Evolutionary conservation across 139 green algal genomes (phyloP).

Genomic region (Chlorokybus atmophyticus): DNA sequence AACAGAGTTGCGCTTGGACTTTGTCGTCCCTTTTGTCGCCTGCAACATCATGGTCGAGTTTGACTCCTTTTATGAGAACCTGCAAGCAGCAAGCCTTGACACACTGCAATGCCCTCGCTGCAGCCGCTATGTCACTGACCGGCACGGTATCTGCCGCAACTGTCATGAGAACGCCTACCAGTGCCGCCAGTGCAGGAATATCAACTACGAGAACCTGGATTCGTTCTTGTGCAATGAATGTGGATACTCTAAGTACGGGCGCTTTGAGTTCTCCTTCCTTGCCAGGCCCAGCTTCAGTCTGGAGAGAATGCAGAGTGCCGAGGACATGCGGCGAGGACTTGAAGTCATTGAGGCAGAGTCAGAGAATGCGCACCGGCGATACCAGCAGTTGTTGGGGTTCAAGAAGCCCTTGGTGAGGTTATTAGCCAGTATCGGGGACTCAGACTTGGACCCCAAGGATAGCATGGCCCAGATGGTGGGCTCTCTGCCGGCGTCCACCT

Average conservation of each 20-base stretch:
- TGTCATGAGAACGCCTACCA: constrained; percentile 48
- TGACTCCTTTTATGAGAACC: constrained; percentile 25
- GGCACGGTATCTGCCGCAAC: constrained; percentile 37
- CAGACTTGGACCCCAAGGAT: constrained; percentile 8
- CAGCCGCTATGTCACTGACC: constrained; percentile 30
- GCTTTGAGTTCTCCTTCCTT: constrained; percentile 31
- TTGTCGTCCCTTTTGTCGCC: constrained; percentile 23
- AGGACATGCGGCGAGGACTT: constrained; percentile 20
- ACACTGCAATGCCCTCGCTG: constrained; percentile 41
- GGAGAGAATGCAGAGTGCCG: constrained; percentile 18
- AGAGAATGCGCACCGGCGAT: constrained; percentile 20
- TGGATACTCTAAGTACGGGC: constrained; percentile 36
- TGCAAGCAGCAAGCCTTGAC: constrained; percentile 16
- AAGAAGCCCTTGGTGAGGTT: constrained; percentile 27
- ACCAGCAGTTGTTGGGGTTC: constrained; percentile 28
- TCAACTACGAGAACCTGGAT: constrained; percentile 49
- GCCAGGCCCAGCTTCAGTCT: constrained; percentile 24
- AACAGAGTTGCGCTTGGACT: constrained; percentile 21
- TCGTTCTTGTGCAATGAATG: constrained; percentile 47
- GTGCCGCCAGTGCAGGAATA: constrained; percentile 44
- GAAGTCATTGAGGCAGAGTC: constrained; percentile 27
- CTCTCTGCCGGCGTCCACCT: constrained; percentile 16
- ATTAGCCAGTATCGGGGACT: constrained; percentile 16
- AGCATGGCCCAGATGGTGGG: constrained; percentile 10
- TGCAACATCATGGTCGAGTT: constrained; percentile 39